Base-by-base conservation (phyloP, 2,329 filamentous ascomycete genomes). In the Ceratocystis harringtonii region DNA sequence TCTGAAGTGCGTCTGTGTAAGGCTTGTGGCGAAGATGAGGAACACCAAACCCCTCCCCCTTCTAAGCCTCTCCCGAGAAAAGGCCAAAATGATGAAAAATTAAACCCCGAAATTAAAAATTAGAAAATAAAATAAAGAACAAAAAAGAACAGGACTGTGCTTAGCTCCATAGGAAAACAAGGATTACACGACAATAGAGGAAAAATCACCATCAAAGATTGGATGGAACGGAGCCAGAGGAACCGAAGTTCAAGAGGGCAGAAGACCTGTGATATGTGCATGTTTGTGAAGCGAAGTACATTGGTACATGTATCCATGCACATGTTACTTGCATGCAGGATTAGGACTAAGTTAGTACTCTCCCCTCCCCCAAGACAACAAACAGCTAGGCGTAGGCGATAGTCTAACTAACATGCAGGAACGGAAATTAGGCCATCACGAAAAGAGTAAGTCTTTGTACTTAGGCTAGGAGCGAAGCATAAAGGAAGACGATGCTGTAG, bases 361-460 rank as follows among this genome's bases (percentile, higher is more conserved):
- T 41, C 25, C 10, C 32, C 3, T 36, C 10, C 36, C 36, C 36
- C 36, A 12, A 41, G 36, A 41, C 10, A 41, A 12, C 10, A 41
- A 41, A 41, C 36, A 41, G 52, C 52, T 57, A 57, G 52, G 52
- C 52, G 28, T 32, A 57, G 52, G 52, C 52, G 52, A 57, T 57
- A 30, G 52, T 28, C 52, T 17, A 57, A 57, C 22, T 32, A 57
- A n/a, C 22, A 30, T 43, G 41, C 60, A 43, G 43, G 60, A 25
- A 61, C n/a, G 19, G 36, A 61, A 44, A 44, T 48, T 61, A 32
- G 48, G 28, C 30, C 7, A 44, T n/a, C 48, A 50, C n/a, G n/a
- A 50, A 50, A 19, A 50, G 45, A 50, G 22, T 22, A 50, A 50
- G 45, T n/a, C 19, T 12, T 41, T 12, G 7, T 36, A 10, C 32